Base-by-base conservation (phyloP, 1,139 yeast genomes). In the Protomyces gravidus region DNA sequence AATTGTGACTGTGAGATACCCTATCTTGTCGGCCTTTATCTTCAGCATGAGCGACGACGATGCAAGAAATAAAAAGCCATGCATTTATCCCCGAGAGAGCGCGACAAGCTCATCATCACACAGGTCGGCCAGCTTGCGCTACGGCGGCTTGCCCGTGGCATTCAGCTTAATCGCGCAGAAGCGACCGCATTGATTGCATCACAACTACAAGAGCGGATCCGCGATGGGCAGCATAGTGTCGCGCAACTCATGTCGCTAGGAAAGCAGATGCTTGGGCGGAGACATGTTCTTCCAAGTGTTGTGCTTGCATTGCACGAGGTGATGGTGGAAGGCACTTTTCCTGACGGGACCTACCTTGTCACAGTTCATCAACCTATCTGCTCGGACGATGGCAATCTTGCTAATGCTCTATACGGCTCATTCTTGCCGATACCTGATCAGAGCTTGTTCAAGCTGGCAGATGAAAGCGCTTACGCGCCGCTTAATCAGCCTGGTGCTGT, bases 331-430 rank as follows among this genome's bases (percentile, higher is more conserved):
- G 63, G 61, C 27, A 61, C 61, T 0, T 61, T 61, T 39, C 48
- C 51, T 26, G 63, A 61, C 30, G 63, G 63, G 15, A 51, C 63
- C 21, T 61, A 61, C 28, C 52, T 61, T 3, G 61, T 61, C 32
- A 61, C 63, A 19, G 59, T 61, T 5, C 63, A 61, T 48, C 55
- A 58, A 26, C 63, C 63, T 17, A 58, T 61, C n/a, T 51, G 61
- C 33, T 30, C 63, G 30, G 59, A 52, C 23, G 63, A 61, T 45
- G 63, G 63, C n/a, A 33, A 61, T 48, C 55, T 61, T 11, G 63
- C 46, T 32, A 51, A 36, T 23, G 63, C 63, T n/a, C 52, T 61
- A 17, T 61, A 55, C 5, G 63, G 63, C 21, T 49, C 58, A 4
- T 61, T 61, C 28, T 46, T 61, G 26, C 63, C 61, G 4, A 42